Evolutionary conservation across 2,329 filamentous ascomycete genomes (phyloP), one percentile per base, ranked within the genome.

Genomic region (Ceratocystiopsis sp.): DNA sequence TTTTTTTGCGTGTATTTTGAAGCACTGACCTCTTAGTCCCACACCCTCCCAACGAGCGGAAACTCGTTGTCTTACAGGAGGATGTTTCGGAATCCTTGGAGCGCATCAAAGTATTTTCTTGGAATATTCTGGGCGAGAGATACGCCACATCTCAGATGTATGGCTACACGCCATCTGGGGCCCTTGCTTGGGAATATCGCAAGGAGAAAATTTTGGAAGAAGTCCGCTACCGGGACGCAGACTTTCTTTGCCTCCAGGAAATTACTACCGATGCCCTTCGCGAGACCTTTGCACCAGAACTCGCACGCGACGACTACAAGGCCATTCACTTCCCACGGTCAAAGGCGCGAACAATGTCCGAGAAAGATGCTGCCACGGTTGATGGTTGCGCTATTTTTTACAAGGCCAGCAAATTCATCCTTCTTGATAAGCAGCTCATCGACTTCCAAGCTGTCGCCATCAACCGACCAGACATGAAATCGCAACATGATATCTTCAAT

Each of bases 321-420:
- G 89, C 91, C 19, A 79, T 94, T 3, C 93, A 89, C 57, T 94
- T 82, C 74, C 84, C 87, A 38, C 89, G 93, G 59, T 80, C 83
- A 37, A 77, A 91, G 55, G 84, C 87, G 34, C 83, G 82, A 62
- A 95, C 89, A 10, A 93, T 96, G 84, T 74, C 75, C 14, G 85
- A 93, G 55, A 84, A 81, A 61, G 85, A 95, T 51, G 83, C 86
- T 6, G 83, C 81, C 54, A 68, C 71, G n/a, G 89, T 98, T 13
- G 91, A 98, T 61, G 91, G 91, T 12, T 96, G 91, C 61, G 91
- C 91, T 33, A 89, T 87, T 42, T 96, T 98, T 62, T 96, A 84
- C 71, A 96, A 51, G 42, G 47, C 41, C 57, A 87, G 78, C 70
- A 96, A 95, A 65, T 96, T 82, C 61, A 83, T 95, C 47, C 65